phyloP scores from a whole-genome alignment of 352 stramenopile genomes.

The Phytophthora hibernalis region DNA sequence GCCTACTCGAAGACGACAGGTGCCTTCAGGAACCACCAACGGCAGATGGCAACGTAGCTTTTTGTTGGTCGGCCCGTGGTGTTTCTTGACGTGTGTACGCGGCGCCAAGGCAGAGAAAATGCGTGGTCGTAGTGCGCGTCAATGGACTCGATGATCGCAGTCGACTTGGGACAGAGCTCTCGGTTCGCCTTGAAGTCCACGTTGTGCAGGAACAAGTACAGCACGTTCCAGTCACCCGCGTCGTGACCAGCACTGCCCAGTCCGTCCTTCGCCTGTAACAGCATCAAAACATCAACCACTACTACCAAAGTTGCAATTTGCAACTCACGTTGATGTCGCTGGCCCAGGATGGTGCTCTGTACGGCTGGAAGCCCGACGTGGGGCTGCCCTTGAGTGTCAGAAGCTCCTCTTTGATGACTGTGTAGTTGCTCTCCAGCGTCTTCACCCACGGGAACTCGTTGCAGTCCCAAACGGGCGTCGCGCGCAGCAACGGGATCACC shows the following conservation, averaged over 20 bases:
- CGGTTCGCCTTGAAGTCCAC: constrained; percentile 81
- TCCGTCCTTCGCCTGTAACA: constrained; percentile 63
- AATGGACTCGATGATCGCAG: constrained; percentile 66
- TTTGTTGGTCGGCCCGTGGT: constrained; percentile 93
- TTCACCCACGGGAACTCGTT: constrained; percentile 53
- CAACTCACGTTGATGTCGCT: constrained; percentile 53
- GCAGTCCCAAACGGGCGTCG: constrained; percentile 60
- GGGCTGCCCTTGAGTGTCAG: constrained; percentile 48
- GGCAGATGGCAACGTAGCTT: constrained; percentile 91
- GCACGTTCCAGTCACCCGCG: constrained; percentile 89
- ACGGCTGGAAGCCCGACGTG: constrained; percentile 73
- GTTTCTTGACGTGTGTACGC: constrained; percentile 77
- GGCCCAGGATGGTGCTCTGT: constrained; percentile 76
- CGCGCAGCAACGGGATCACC: constrained; percentile 56
- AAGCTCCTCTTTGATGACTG: constrained; percentile 69
- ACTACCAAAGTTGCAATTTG: background rate
- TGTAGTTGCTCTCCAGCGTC: constrained; percentile 57
- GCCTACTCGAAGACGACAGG: constrained; percentile 77
- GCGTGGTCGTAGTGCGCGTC: constrained; percentile 77
- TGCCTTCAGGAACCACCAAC: constrained; percentile 73
- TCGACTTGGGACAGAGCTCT: constrained; percentile 68
- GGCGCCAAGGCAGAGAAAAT: constrained; percentile 90
- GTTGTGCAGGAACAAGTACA: constrained; percentile 90
- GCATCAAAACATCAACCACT: background rate
- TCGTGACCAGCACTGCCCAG: constrained; percentile 81